These are phyloP conservation scores for Passiflora organensis DNA, from an alignment of 345 rosid genomes.

Conservation along the genomic window DNA sequence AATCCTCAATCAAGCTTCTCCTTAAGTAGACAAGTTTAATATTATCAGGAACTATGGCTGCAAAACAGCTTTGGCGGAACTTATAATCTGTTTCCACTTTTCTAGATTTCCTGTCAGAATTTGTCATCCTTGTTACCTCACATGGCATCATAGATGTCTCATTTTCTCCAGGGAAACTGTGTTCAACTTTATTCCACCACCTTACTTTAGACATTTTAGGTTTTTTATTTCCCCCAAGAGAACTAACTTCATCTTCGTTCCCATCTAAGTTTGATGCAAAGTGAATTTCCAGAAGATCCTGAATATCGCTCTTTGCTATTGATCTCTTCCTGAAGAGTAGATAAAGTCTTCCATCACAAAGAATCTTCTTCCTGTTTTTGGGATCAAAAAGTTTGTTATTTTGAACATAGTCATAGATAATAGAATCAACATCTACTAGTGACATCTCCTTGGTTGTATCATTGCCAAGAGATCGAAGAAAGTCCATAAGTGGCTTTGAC, in stretches of 20 bases:
- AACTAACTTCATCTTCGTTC: slow-evolving; percentile 7
- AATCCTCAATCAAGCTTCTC: slow-evolving; percentile 39
- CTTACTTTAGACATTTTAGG: too few relatives aligned
- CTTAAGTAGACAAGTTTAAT: slow-evolving; percentile 50
- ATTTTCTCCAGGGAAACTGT: slow-evolving; percentile 13
- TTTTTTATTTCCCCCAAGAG: background rate
- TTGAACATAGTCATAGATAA: slow-evolving; percentile 30
- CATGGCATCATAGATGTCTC: slow-evolving; percentile 4
- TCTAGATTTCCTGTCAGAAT: background rate
- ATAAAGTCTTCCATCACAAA: slow-evolving; percentile 40
- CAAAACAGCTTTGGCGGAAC: slow-evolving; percentile 32
- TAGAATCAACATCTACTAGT: slow-evolving; percentile 27
- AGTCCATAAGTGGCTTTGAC: slow-evolving; percentile 44
- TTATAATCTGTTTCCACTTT: slow-evolving; percentile 19
- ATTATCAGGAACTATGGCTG: slow-evolving; percentile 39
- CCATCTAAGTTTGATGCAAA: slow-evolving; percentile 29
- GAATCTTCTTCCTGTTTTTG: slow-evolving; percentile 26
- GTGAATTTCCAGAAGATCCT: slow-evolving; percentile 31
- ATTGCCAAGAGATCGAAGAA: slow-evolving; percentile 42
- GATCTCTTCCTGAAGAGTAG: slow-evolving; percentile 39
- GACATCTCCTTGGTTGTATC: slow-evolving; percentile 34
- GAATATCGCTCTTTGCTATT: slow-evolving; percentile 23
- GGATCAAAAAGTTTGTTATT: slow-evolving; percentile 25
- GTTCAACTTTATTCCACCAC: slow-evolving; percentile 3
- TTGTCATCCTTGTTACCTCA: slow-evolving; percentile 31